These are phyloP conservation scores for Cystobasidium slooffiae DNA, from an alignment of 1,284 basidiomycete species.

Conservation along the genomic window DNA sequence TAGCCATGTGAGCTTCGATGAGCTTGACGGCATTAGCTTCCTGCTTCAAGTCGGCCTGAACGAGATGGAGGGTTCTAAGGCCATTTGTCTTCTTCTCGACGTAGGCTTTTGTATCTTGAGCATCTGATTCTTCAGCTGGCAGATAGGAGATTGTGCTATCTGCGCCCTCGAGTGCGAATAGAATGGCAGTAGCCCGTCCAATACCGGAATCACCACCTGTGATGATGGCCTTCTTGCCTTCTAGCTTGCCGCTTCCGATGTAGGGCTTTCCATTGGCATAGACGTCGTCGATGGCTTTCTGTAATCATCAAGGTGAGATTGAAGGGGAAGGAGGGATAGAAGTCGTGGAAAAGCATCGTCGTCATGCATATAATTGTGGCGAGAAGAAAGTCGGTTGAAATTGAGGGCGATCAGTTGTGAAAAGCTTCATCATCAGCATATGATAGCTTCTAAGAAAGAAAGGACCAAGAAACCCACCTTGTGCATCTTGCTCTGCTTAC, in stretches of 20 bases:
- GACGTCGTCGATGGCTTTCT: conserved; percentile 59
- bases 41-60: conserved; percentile 60
- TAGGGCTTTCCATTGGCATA: conserved; percentile 61
- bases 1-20: conserved; percentile 60
- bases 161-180: conserved; percentile 65
- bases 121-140: conserved; percentile 63
- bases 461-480: conserved; percentile 19
- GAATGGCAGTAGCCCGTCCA: conserved; percentile 56
- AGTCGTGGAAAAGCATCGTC: not conserved
- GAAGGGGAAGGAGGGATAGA: not conserved
- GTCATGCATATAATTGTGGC: not conserved
- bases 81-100: conserved; percentile 55
- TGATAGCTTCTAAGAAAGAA: not conserved
- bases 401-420: not conserved
- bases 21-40: conserved; percentile 59
- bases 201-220: conserved; percentile 65
- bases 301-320: not conserved
- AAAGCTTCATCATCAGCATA: not conserved
- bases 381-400: not conserved
- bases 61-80: conserved; percentile 58
- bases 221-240: conserved; percentile 62
- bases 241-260: conserved; percentile 60
- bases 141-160: conserved; percentile 64
- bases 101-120: conserved; percentile 57
- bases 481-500: conserved; percentile 31